These are phyloP conservation scores for Pseudogymnoascus sp. DNA, from an alignment of 2,329 filamentous ascomycete species.

Conservation along the genomic window DNA sequence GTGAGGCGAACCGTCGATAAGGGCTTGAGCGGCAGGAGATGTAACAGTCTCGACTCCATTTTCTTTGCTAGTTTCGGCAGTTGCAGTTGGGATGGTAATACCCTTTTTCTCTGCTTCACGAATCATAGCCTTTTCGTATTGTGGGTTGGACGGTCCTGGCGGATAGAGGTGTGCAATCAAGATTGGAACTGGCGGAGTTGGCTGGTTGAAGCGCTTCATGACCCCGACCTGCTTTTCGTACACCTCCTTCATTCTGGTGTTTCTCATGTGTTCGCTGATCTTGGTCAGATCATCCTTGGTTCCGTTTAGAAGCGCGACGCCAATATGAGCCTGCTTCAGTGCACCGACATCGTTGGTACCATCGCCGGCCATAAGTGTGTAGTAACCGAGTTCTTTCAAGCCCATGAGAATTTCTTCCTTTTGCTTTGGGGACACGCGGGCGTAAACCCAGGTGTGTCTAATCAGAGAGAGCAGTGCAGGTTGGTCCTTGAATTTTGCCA, in stretches of 20 bases:
- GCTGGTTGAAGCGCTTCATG: conserved; percentile 94
- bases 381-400: conserved; percentile 93
- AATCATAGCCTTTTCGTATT: conserved; percentile 86
- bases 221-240: conserved; percentile 92
- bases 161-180: conserved; percentile 92
- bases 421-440: conserved; percentile 94
- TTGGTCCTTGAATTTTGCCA: conserved; percentile 81
- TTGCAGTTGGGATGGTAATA: conserved; percentile 44
- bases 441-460: conserved; percentile 93
- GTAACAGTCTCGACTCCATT: conserved; percentile 57
- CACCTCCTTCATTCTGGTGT: conserved; percentile 95
- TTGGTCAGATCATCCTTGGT: conserved; percentile 83
- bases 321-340: conserved; percentile 95
- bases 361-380: conserved; percentile 96
- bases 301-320: conserved; percentile 91
- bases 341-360: conserved; percentile 98
- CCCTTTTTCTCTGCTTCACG: conserved; percentile 77
- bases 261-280: conserved; percentile 88
- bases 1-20: conserved; percentile 42
- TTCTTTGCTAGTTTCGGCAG: conserved; percentile 45
- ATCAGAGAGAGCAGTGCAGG: conserved; percentile 69
- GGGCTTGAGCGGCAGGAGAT: conserved; percentile 56
- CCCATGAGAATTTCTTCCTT: conserved; percentile 98
- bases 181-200: conserved; percentile 80
- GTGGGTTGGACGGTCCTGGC: conserved; percentile 82